phyloP scores from a whole-genome alignment of 208 protist genomes.

The Trypanosoma platydactyli region DNA sequence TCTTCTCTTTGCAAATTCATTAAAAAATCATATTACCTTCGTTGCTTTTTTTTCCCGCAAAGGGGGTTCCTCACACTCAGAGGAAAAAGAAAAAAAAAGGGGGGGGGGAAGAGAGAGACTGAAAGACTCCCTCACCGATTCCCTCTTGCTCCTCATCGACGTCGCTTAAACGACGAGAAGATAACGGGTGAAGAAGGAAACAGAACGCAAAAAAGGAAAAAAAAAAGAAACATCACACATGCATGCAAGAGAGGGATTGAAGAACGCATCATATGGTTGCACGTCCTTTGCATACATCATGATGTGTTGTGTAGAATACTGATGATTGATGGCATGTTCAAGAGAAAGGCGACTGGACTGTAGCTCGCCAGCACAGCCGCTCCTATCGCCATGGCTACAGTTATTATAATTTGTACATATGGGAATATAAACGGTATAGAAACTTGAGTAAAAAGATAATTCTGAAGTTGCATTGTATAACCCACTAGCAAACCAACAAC shows the following conservation, averaged over 20 bases:
- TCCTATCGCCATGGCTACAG: constrained; percentile 44
- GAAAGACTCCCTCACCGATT: background rate
- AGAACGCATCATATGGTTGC: too few species aligned
- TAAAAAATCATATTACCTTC: too few species aligned
- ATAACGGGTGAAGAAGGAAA: background rate
- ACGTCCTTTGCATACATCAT: background rate
- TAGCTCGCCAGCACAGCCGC: constrained; percentile 58
- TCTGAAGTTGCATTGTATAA: constrained; percentile 93
- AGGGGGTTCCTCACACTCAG: too few species aligned
- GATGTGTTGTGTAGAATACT: constrained; percentile 61
- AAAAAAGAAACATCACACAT: constrained; percentile 5
- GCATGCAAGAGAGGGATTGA: constrained; percentile 9
- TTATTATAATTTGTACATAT: constrained; percentile 61
- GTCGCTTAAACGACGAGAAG: constrained; percentile 3
- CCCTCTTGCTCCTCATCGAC: too few species aligned
- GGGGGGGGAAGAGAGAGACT: background rate
- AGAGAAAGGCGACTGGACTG: constrained; percentile 50
- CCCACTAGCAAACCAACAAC: constrained; percentile 85
- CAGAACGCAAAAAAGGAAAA: constrained; percentile 6
- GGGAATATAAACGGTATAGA: constrained; percentile 92
- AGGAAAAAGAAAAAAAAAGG: constrained; percentile 16
- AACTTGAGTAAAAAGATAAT: constrained; percentile 88
- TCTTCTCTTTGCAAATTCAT: too few species aligned
- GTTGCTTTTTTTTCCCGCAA: too few species aligned
- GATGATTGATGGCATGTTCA: constrained; percentile 57